A percentile compares a stretch with the other conserved stretches of the same genome.
These are phyloP conservation scores for Hirschioporus abietinus DNA, from an alignment of 768 basidiomycete genomes.

Conservation along the genomic window DNA sequence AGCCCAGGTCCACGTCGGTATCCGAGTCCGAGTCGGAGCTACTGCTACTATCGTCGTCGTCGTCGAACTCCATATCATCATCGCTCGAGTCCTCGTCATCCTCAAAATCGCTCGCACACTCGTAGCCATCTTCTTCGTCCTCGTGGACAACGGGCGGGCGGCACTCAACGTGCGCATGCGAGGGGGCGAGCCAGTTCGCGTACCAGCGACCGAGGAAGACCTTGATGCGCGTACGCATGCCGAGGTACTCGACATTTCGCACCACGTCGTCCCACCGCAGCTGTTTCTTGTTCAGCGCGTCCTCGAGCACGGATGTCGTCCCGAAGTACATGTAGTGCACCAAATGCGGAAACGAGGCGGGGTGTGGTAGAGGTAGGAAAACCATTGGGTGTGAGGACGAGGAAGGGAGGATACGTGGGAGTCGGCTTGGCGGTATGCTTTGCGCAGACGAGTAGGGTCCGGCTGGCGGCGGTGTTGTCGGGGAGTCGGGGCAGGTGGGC, in stretches of 20 bases:
- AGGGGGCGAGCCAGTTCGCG: slow-evolving; percentile 50
- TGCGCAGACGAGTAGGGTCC: slow-evolving; percentile 15
- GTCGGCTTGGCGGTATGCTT: slow-evolving; percentile 41
- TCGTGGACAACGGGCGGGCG: slow-evolving; percentile 8
- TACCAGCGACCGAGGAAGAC: slow-evolving; percentile 75
- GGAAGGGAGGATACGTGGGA: slow-evolving; percentile 67
- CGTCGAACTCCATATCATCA: slow-evolving; percentile 22
- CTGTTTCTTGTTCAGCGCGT: slow-evolving; percentile 55
- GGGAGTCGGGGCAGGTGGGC: slow-evolving; percentile 27
- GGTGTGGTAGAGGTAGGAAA: slow-evolving; percentile 72
- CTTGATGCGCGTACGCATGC: slow-evolving; percentile 70
- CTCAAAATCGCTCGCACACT: slow-evolving; percentile 21
- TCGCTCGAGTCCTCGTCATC: slow-evolving; percentile 33
- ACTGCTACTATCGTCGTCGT: slow-evolving; percentile 22
- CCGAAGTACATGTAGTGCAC: slow-evolving; percentile 85
- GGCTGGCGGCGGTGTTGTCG: slow-evolving; percentile 17
- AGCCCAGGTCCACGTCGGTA: slow-evolving; percentile 23
- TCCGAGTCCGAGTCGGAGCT: slow-evolving; percentile 22
- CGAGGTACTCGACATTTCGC: slow-evolving; percentile 86
- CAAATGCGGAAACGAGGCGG: slow-evolving; percentile 63
- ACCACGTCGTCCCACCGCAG: slow-evolving; percentile 85
- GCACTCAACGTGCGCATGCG: slow-evolving; percentile 13
- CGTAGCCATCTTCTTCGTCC: slow-evolving; percentile 4
- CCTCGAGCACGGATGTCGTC: slow-evolving; percentile 55
- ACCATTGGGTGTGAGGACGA: slow-evolving; percentile 58